Conservation (phyloP, 768 basidiomycete species). For the Tulasnella sp. region DNA sequence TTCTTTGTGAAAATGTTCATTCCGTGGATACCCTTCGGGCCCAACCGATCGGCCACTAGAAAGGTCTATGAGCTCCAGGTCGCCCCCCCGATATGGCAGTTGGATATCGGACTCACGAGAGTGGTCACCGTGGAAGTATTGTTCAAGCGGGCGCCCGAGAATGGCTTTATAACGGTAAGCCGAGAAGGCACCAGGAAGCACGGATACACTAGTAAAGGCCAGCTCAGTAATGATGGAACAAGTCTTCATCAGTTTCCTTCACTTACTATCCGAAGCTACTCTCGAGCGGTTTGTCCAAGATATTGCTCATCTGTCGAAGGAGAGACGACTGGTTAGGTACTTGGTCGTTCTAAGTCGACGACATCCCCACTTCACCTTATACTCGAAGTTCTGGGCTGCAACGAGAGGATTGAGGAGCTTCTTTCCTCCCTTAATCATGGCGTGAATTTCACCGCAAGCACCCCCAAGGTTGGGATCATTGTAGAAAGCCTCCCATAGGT, state of each 20-base stretch:
- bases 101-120: conserved; percentile 40
- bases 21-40: conserved; percentile 90
- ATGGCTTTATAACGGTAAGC: conserved; percentile 95
- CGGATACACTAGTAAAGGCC: conserved; percentile 62
- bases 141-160: conserved; percentile 70
- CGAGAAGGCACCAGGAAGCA: conserved; percentile 94
- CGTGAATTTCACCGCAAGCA: conserved; percentile 94
- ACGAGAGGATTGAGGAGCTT: conserved; percentile 91
- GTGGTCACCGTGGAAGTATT: conserved; percentile 59
- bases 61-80: background rate
- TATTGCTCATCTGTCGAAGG: conserved; percentile 80
- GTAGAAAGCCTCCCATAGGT: conserved; percentile 92
- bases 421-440: conserved; percentile 91
- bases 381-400: conserved; percentile 93
- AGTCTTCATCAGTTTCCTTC: background rate
- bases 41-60: conserved; percentile 83
- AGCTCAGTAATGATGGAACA: background rate
- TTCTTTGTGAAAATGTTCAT: conserved; percentile 99
- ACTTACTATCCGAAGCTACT: conserved; percentile 84
- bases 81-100: background rate
- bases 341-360: too few species aligned
- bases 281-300: conserved; percentile 93
- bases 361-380: conserved; percentile 51
- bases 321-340: too few species aligned
- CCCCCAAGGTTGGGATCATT: conserved; percentile 78